Percentiles rank a stretch among this genome's conserved stretches.
phyloP scores from a whole-genome alignment of 2,329 filamentous ascomycete genomes.

The Fusarium chaquense region DNA sequence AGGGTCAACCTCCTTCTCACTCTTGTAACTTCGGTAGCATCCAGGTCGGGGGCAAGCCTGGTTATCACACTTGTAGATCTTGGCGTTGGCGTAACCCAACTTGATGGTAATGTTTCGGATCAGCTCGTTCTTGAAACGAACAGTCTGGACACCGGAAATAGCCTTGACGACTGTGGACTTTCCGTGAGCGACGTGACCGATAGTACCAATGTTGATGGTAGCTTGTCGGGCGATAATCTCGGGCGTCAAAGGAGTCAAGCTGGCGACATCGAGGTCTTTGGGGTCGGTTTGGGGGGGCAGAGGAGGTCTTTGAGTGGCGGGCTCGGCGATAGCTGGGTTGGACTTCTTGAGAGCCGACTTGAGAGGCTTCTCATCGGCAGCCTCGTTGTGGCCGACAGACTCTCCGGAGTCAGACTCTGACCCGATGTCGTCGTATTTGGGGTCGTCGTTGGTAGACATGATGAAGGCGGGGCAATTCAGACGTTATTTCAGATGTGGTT shows the following conservation, averaged over 20 bases:
- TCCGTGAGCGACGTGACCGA: conserved; percentile 98
- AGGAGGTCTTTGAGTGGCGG: conserved; percentile 64
- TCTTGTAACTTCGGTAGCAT: conserved; percentile 98
- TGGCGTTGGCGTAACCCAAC: conserved; percentile 98
- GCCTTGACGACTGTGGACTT: conserved; percentile 99
- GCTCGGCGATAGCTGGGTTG: conserved; percentile 65
- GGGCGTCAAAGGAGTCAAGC: conserved; percentile 85
- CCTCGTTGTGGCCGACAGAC: conserved; percentile 70
- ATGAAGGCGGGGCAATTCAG: conserved; percentile 52
- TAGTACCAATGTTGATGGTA: conserved; percentile 98
- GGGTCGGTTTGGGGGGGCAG: conserved; percentile 93
- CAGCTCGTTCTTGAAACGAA: conserved; percentile 99
- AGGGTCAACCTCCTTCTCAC: conserved; percentile 98
- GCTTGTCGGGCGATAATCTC: conserved; percentile 98
- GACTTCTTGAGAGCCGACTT: conserved; percentile 91
- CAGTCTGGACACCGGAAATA: conserved; percentile 98
- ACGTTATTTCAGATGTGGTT: conserved; percentile 36
- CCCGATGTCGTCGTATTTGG: conserved; percentile 78
- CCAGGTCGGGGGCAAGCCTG: conserved; percentile 89
- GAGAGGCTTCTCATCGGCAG: conserved; percentile 73
- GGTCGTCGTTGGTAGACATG: conserved; percentile 70
- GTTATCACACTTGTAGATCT: conserved; percentile 99
- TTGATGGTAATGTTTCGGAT: conserved; percentile 99
- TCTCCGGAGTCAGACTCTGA: conserved; percentile 77
- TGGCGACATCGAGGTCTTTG: conserved; percentile 84